These are phyloP conservation scores for Camillea tinctor DNA, from an alignment of 2,329 filamentous ascomycete genomes.

Conservation along the genomic window DNA sequence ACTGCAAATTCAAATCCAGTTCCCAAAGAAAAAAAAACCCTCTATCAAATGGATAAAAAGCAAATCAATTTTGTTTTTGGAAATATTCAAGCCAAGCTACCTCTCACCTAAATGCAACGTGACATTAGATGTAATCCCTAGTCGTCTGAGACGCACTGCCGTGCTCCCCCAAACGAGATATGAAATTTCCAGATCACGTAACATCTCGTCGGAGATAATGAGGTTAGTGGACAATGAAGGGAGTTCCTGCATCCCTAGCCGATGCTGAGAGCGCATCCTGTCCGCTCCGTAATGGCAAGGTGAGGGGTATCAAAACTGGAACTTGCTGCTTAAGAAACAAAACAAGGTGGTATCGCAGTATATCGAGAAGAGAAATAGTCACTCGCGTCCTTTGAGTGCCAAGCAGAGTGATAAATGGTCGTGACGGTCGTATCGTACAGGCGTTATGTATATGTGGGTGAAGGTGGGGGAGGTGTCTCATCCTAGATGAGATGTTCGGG, in stretches of 20 bases:
- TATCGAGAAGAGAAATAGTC: constrained; percentile 22
- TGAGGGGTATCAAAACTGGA: constrained; percentile 31
- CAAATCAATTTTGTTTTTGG: neutral
- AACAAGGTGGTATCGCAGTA: constrained; percentile 26
- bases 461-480: constrained; percentile 1
- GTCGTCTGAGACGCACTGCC: neutral
- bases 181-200: neutral
- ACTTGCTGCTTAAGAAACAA: constrained; percentile 20
- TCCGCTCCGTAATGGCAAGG: neutral
- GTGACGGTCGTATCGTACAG: constrained; percentile 16
- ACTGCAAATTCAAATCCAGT: neutral
- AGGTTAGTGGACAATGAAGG: neutral
- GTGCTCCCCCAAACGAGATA: neutral
- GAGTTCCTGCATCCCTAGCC: neutral
- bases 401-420: constrained; percentile 1
- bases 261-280: neutral
- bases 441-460: constrained; percentile 8
- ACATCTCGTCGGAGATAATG: neutral
- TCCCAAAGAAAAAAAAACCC: neutral
- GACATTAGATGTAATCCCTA: neutral
- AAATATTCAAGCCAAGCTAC: neutral
- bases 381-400: neutral
- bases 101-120: neutral
- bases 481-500: constrained; percentile 5
- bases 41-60: neutral